A percentile compares a stretch with the other conserved stretches of the same genome.
Conservation (phyloP, 176 grass and related monocot genomes). For the Olyra latifolia region DNA sequence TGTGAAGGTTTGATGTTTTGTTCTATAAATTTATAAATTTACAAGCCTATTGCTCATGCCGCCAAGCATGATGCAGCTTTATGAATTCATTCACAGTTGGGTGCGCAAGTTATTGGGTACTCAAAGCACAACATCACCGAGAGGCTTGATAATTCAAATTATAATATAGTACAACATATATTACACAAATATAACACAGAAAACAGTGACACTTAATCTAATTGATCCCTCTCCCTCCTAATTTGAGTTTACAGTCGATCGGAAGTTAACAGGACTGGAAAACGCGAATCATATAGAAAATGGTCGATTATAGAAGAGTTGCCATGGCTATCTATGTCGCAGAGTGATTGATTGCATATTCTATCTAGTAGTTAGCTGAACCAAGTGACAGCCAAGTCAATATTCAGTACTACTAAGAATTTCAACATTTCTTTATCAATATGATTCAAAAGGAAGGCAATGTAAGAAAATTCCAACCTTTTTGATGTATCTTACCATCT, state of each 20-base stretch:
- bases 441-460: conserved; percentile 30
- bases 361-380: background rate
- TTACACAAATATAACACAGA: background rate
- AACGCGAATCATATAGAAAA: no score
- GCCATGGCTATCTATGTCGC: no score
- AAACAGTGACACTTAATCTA: background rate
- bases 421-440: background rate
- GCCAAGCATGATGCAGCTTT: background rate
- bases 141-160: background rate
- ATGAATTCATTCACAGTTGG: background rate
- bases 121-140: background rate
- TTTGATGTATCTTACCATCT: background rate
- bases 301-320: background rate
- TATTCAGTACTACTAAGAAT: conserved; percentile 16
- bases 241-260: background rate
- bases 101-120: background rate
- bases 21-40: background rate
- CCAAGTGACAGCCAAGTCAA: conserved; percentile 27
- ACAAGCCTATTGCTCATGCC: background rate
- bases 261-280: background rate
- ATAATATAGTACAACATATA: background rate
- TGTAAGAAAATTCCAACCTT: background rate
- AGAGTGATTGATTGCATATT: conserved; percentile 15
- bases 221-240: background rate
- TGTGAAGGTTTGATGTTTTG: background rate